Evolutionary conservation across 108 stramenopile species (phyloP), one percentile per base, ranked within the genome.

Genomic region (Nannochloropsis gaditana): DNA sequence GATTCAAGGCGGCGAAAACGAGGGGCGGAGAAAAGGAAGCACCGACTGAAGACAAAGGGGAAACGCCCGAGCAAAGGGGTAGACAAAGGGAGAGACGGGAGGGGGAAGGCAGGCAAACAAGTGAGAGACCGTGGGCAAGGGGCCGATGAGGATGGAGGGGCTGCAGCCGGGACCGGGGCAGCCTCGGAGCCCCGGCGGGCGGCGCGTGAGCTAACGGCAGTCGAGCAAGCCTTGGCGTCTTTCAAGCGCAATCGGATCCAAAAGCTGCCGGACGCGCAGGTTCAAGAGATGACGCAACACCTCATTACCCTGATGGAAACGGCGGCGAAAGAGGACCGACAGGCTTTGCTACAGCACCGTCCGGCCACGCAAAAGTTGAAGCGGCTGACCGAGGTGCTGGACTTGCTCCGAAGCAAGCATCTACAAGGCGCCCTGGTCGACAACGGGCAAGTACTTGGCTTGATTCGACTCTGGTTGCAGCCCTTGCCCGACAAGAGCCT

Each of bases 381-480:
- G 59, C 15, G 59, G 15, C n/a, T 73, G 59, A 73, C 3, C 59
- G 59, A 73, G 59, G 59, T 73, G 4, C 59, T 73, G 59, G 59
- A 73, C n/a, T 73, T 73, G 59, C n/a, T 73, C 19, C 15, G n/a
- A n/a, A 73, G 59, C 59, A 73, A 73, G 59, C 59, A 73, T 73
- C 59, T 73, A 73, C 59, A 73, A 8, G 59, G 59, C 3, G 59
- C 59, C 59, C n/a, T 73, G 59, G 59, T 73, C 19, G 59, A 73
- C n/a, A 73, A 73, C n/a, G 59, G 59, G 59, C 59, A 73, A n/a
- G 59, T 73, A n/a, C 59, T 73, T 15, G 59, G 59, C 59, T 6
- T 73, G 59, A 73, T 73, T n/a, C 15, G n/a, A n/a, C 59, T n/a
- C 3, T 73, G 59, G 59, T n/a, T 73, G 59, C 59, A 73, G n/a